Base-by-base conservation (phyloP, 306 rosid species). In the Trichosanthes cucumerina region DNA sequence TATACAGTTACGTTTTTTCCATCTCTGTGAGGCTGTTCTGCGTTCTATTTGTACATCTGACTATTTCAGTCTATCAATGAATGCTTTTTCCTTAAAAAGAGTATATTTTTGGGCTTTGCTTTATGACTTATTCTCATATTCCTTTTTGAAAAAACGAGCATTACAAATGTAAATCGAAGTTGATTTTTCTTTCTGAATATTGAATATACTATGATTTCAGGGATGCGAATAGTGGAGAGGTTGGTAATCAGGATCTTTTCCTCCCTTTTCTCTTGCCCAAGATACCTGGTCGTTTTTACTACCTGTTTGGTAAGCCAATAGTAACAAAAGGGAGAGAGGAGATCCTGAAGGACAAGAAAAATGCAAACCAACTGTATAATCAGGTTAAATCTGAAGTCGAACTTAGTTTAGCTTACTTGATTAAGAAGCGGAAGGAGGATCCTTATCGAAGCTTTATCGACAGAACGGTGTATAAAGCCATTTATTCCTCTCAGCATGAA, bases 351-450 rank as follows among this genome's bases (percentile, higher is more conserved):
- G 93, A 96, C 82, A 91, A 73, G 86, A 83, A 90, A 74, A 83
- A 23, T 23, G 98, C 97, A 18, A 91, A 81, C 62, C 58, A 92
- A 79, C n/a, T 96, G 77, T 96, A 96, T 90, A 79, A 79, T 82
- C 82, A 91, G 74, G 84, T 96, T 62, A 90, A 96, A 84, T 92
- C 98, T 15, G 85, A 91, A 78, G 92, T 96, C 47, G 88, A 91
- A 84, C 16, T 46, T 52, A 83, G 86, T 47, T 21, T 92, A 39
- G 86, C 84, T 46, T 92, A 91, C 87, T 86, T 96, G 85, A 69
- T 96, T 81, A 84, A 87, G 87, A 96, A 92, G 89, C 79, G 99
- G 58, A 86, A 88, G 88, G 89, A 96, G 79, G 99, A 96, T 87
- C 99, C 99, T 12, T 91, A 82, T 44, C 85, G 99, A 89, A 96